Conservation (phyloP, 2,329 filamentous ascomycete species). For the Sclerotinia spermophila region DNA sequence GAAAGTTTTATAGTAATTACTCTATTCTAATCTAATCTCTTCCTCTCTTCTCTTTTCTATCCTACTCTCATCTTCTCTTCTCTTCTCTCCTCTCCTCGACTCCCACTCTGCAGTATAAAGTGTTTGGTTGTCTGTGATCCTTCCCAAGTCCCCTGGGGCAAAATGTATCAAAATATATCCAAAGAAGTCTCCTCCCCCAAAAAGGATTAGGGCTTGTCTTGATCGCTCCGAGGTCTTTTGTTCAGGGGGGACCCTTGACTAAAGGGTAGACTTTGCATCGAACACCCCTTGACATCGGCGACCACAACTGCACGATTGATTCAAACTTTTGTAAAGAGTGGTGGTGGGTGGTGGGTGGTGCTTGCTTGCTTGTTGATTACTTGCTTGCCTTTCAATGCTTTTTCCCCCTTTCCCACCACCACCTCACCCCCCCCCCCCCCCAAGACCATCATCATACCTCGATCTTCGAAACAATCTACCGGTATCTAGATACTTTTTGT, state of each 20-base stretch:
- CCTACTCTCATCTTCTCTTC: too few species aligned
- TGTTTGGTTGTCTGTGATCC: neutral
- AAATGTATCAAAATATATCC: neutral
- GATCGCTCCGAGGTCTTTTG: slow-evolving; percentile 1
- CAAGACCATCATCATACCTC: neutral
- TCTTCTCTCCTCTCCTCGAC: neutral
- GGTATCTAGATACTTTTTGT: neutral
- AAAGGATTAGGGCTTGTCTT: neutral
- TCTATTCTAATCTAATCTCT: neutral
- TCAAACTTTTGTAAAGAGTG: neutral
- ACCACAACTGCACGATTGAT: slow-evolving; percentile 4
- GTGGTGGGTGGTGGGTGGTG: neutral
- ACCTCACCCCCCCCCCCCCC: too few species aligned
- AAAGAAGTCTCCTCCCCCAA: neutral
- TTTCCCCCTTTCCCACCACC: too few species aligned
- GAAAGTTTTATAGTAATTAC: neutral
- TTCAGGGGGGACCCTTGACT: slow-evolving; percentile 17
- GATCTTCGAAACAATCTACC: slow-evolving; percentile 5
- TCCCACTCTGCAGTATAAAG: neutral
- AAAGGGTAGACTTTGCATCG: slow-evolving; percentile 5
- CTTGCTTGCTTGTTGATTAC: neutral
- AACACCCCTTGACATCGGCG: slow-evolving; percentile 6
- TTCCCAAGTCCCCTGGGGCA: neutral
- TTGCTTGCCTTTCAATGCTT: neutral
- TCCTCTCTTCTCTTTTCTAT: neutral